Conservation (phyloP, 2,329 filamentous ascomycete genomes). For the Cladorrhinum sp. region DNA sequence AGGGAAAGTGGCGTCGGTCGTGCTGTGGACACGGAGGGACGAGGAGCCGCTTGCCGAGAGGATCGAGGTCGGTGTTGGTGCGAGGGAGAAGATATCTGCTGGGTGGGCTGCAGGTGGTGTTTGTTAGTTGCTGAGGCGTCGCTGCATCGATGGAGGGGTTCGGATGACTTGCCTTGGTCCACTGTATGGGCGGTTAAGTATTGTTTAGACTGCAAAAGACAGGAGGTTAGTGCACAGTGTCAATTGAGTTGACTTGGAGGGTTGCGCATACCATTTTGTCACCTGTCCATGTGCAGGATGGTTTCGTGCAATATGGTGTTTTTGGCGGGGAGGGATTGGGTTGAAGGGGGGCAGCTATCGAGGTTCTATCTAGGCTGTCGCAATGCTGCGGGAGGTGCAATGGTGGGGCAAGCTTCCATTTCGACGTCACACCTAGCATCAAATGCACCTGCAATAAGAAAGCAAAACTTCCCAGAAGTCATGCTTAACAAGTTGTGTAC, state of each 20-base stretch:
- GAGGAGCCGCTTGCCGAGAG: constrained; percentile 85
- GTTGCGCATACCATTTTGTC: constrained; percentile 37
- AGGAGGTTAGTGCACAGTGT: constrained; percentile 16
- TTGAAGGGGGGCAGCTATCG: constrained; percentile 13
- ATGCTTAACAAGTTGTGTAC: no score
- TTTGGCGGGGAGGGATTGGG: not conserved
- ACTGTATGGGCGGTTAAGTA: constrained; percentile 91
- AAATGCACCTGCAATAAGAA: not conserved
- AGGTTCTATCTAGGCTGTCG: not conserved
- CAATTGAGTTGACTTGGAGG: not conserved
- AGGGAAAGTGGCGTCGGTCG: constrained; percentile 66
- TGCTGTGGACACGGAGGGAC: constrained; percentile 76
- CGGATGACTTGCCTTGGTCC: constrained; percentile 45
- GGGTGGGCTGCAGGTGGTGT: constrained; percentile 62
- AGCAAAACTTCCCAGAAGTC: no score
- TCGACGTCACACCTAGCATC: constrained; percentile 11
- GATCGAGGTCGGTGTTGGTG: constrained; percentile 68
- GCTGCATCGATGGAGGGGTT: constrained; percentile 23
- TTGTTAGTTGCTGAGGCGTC: constrained; percentile 1
- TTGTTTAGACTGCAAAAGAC: constrained; percentile 80
- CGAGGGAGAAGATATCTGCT: constrained; percentile 80
- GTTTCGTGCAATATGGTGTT: constrained; percentile 21
- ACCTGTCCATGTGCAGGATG: constrained; percentile 34
- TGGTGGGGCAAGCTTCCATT: constrained; percentile 20
- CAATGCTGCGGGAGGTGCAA: constrained; percentile 7